These are phyloP conservation scores for Cercophora scortea DNA, from an alignment of 495 filamentous ascomycete genomes.

Conservation along the genomic window DNA sequence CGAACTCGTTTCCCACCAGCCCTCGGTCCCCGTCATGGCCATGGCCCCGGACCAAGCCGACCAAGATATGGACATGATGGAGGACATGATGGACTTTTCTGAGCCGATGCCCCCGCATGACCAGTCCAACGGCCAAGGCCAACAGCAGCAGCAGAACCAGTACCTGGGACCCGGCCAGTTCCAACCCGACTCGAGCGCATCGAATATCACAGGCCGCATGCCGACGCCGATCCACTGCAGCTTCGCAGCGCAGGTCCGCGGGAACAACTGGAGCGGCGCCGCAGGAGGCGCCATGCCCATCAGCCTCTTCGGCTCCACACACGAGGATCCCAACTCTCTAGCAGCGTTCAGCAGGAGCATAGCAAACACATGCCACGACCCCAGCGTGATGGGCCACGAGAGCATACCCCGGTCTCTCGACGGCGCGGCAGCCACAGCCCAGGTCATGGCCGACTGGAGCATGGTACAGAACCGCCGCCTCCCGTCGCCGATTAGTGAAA, in stretches of 20 bases:
- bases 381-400: slow-evolving; percentile 5
- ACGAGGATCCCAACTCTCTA: slow-evolving; percentile 34
- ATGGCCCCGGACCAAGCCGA: slow-evolving; percentile 28
- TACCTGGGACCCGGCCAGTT: slow-evolving; percentile 24
- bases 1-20: slow-evolving; percentile 6
- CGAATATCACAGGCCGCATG: slow-evolving; percentile 33
- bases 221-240: slow-evolving; percentile 48
- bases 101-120: not conserved
- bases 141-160: slow-evolving; percentile 6
- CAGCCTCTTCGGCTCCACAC: slow-evolving; percentile 24
- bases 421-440: slow-evolving; percentile 18
- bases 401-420: slow-evolving; percentile 29
- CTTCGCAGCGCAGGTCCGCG: slow-evolving; percentile 38
- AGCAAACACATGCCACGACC: slow-evolving; percentile 9
- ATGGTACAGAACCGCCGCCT: slow-evolving; percentile 47
- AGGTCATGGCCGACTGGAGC: slow-evolving; percentile 36
- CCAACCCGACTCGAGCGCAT: slow-evolving; percentile 13
- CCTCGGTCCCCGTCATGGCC: slow-evolving; percentile 9
- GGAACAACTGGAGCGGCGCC: slow-evolving; percentile 30
- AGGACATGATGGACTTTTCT: slow-evolving; percentile 20
- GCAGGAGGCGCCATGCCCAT: slow-evolving; percentile 15
- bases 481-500: slow-evolving; percentile 66
- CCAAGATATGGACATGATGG: slow-evolving; percentile 46
- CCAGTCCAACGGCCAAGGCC: slow-evolving; percentile 6
- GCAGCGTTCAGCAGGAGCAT: slow-evolving; percentile 18